Evolutionary conservation across 331 rosid genomes (phyloP), one percentile per base, ranked within the genome.

Genomic region (Malus hybrid): DNA sequence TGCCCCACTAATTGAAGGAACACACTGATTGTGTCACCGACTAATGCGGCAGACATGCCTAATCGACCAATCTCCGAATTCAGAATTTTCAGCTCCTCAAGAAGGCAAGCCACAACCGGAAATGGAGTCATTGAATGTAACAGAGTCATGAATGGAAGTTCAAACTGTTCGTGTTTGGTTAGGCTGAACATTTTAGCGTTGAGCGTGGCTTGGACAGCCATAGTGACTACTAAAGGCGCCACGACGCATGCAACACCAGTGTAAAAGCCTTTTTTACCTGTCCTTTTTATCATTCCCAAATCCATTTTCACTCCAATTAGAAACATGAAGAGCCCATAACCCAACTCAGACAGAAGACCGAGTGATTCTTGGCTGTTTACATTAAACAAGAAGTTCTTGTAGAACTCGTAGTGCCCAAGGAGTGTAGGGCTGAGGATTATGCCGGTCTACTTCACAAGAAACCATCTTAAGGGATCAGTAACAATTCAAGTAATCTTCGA

Each of bases 271-370:
- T 80, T 84, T 56, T 13, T 75, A 5, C 87, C 89, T 1, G 77
- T 78, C 76, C 82, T 82, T 0, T 26, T 66, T 67, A 85, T 70
- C 78, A 87, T 42, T 56, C 75, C 82, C 19, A 77, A 10, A 29
- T 87, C 89, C 85, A 80, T 84, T 70, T 80, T 69, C 72, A 78
- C 86, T 18, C 78, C 70, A 36, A 18, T 33, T 7, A 84, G 22
- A 52, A 85, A 87, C 53, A 78, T 1, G 65, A 80, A 87, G n/a
- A 75, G 28, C 32, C 58, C 3, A 28, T 84, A 82, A 3, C 89
- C 87, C 9, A 75, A 10, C 15, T n/a, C 3, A 48, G 83, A 57
- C 22, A 84, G 1, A 10, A 33, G 11, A 9, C 19, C 32, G 20
- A 87, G 12, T 13, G 53, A 2, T 28, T 80, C 85, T 66, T 72